A percentile compares a stretch with the other conserved stretches of the same genome.
Evolutionary conservation across 2,329 filamentous ascomycete species (phyloP).

Genomic region (Fusarium setosum): DNA sequence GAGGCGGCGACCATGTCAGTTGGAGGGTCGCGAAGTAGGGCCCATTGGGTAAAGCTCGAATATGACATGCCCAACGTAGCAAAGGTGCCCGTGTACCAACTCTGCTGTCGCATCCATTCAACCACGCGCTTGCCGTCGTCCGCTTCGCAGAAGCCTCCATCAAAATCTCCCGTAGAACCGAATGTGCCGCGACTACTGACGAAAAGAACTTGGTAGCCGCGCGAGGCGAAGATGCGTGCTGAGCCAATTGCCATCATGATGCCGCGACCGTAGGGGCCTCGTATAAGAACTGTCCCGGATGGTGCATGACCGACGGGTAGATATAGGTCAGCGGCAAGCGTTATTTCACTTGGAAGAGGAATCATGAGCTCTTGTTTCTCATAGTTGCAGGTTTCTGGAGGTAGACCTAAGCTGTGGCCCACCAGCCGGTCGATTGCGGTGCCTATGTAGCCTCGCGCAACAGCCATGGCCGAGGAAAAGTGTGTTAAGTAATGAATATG

Average conservation of each 20-base stretch:
- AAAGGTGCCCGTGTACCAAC: neutral
- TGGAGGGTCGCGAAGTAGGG: neutral
- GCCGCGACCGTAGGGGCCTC: neutral
- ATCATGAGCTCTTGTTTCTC: neutral
- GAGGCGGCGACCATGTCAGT: neutral
- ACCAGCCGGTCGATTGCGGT: neutral
- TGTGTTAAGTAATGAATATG: no score
- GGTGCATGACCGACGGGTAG: neutral
- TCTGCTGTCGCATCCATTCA: neutral
- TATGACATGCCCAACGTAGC: neutral
- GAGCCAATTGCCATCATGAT: neutral
- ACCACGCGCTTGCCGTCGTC: neutral
- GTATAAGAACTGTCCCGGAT: neutral
- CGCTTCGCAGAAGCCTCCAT: neutral
- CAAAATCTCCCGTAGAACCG: neutral
- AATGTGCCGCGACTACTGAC: neutral
- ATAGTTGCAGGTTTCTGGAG: neutral
- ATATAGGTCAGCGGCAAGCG: neutral
- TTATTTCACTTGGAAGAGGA: neutral
- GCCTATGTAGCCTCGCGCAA: neutral
- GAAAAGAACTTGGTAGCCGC: neutral
- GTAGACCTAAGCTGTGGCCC: neutral
- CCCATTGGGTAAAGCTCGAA: neutral
- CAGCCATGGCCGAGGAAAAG: neutral
- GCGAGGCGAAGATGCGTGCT: neutral